phyloP scores from a whole-genome alignment of 2,329 filamentous ascomycete genomes.

The Parasarocladium wereldwijsianum region DNA sequence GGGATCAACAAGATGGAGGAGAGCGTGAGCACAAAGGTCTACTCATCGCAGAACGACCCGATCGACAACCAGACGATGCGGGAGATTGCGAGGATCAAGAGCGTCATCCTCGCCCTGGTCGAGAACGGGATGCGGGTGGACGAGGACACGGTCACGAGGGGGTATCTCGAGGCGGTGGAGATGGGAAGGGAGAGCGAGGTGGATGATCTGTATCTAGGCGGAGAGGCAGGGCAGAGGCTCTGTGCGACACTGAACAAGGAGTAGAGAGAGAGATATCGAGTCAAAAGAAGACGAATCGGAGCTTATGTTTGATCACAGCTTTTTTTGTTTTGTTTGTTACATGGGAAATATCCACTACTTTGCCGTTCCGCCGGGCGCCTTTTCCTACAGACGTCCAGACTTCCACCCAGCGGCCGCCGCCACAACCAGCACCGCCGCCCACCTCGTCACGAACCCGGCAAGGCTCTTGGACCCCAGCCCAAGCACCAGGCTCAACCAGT shows the following conservation, averaged over 20 bases:
- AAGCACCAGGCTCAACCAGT: slow-evolving; percentile 37
- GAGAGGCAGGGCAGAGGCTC: slow-evolving; percentile 37
- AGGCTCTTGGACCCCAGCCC: slow-evolving; percentile 33
- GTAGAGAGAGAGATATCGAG: too few species aligned
- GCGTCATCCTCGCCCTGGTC: slow-evolving; percentile 69
- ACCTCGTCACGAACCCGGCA: slow-evolving; percentile 36
- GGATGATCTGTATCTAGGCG: slow-evolving; percentile 46
- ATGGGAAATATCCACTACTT: too few species aligned
- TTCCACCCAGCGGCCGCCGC: too few species aligned
- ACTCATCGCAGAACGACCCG: slow-evolving; percentile 87
- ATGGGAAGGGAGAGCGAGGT: slow-evolving; percentile 47
- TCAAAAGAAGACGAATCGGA: too few species aligned
- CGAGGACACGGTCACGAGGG: slow-evolving; percentile 72
- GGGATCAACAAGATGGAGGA: slow-evolving; percentile 79
- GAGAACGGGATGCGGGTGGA: slow-evolving; percentile 75
- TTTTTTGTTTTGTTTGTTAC: too few species aligned
- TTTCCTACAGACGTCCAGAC: too few species aligned
- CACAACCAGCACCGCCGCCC: slow-evolving; percentile 27
- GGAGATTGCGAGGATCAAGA: slow-evolving; percentile 75
- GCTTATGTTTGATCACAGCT: too few species aligned
- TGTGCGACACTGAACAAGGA: slow-evolving; percentile 24
- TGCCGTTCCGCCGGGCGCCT: too few species aligned
- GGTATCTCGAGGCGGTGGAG: slow-evolving; percentile 71
- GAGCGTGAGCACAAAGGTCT: slow-evolving; percentile 68
- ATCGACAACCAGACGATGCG: slow-evolving; percentile 64